A percentile compares a stretch with the other conserved stretches of the same genome.
phyloP scores from a whole-genome alignment of 129 eudicot species.

The Artemisia argyi region DNA sequence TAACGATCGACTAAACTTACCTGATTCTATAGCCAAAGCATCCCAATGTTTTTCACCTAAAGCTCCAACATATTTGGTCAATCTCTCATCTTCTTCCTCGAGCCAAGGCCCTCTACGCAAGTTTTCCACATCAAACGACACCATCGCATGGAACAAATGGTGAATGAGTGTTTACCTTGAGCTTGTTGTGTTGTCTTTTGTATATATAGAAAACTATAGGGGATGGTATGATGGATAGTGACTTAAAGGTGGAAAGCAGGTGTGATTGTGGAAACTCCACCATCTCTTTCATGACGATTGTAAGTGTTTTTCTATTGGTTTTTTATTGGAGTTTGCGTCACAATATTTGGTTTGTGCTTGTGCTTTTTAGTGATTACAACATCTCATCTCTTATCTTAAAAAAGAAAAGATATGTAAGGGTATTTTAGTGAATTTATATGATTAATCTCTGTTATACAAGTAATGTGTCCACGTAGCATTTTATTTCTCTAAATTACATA shows the following conservation, averaged over 20 bases:
- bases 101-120: constrained; percentile 83
- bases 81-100: constrained; percentile 64
- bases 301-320: constrained; percentile 34
- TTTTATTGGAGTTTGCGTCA: constrained; percentile 47
- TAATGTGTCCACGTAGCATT: constrained; percentile 16
- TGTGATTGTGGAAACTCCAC: constrained; percentile 59
- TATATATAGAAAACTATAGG: constrained; percentile 35
- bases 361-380: constrained; percentile 27
- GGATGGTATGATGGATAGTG: constrained; percentile 31
- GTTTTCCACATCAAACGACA: constrained; percentile 25
- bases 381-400: not conserved
- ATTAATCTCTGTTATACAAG: not conserved
- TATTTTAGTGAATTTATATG: not conserved
- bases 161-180: constrained; percentile 5
- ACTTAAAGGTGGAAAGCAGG: constrained; percentile 52
- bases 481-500: not conserved
- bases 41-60: constrained; percentile 82
- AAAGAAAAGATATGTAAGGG: constrained; percentile 18
- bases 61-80: constrained; percentile 45
- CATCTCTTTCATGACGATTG: constrained; percentile 27
- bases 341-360: constrained; percentile 37
- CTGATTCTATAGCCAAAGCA: constrained; percentile 76
- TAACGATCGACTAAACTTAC: constrained; percentile 35
- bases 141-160: constrained; percentile 15
- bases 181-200: constrained; percentile 21